phyloP scores from a whole-genome alignment of 352 stramenopile species.

The Sclerospora graminicola region DNA sequence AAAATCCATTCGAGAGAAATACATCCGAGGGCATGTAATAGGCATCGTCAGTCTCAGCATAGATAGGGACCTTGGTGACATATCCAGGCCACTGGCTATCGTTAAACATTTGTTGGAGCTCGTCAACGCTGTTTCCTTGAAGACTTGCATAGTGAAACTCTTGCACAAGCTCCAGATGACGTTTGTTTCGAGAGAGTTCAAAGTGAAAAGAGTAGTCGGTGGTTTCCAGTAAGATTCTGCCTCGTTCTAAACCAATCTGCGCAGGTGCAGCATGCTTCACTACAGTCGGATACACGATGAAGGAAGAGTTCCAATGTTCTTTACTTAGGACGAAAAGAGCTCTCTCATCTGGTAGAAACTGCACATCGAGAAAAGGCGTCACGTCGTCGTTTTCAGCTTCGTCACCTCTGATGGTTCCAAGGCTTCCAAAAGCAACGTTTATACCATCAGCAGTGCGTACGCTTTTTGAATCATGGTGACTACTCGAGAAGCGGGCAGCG shows the following conservation, averaged over 20 bases:
- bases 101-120: constrained; percentile 46
- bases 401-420: constrained; percentile 18
- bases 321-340: constrained; percentile 48
- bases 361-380: constrained; percentile 33
- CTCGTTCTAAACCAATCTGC: constrained; percentile 29
- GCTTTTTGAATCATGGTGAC: neutral
- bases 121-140: constrained; percentile 22
- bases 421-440: constrained; percentile 8
- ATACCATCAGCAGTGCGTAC: constrained; percentile 4
- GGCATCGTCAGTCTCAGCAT: constrained; percentile 43
- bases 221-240: constrained; percentile 46
- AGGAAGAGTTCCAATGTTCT: constrained; percentile 45
- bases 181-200: constrained; percentile 21
- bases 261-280: constrained; percentile 42
- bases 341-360: constrained; percentile 15
- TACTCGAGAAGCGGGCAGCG: constrained; percentile 10
- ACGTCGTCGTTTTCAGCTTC: constrained; percentile 8
- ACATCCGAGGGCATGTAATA: constrained; percentile 38
- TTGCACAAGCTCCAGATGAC: constrained; percentile 37
- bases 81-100: constrained; percentile 60
- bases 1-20: constrained; percentile 70
- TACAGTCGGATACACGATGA: constrained; percentile 63
- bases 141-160: constrained; percentile 46
- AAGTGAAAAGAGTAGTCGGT: constrained; percentile 66
- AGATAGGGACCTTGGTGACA: constrained; percentile 39